phyloP scores from a whole-genome alignment of 306 rosid species.

The Myrica gale region DNA sequence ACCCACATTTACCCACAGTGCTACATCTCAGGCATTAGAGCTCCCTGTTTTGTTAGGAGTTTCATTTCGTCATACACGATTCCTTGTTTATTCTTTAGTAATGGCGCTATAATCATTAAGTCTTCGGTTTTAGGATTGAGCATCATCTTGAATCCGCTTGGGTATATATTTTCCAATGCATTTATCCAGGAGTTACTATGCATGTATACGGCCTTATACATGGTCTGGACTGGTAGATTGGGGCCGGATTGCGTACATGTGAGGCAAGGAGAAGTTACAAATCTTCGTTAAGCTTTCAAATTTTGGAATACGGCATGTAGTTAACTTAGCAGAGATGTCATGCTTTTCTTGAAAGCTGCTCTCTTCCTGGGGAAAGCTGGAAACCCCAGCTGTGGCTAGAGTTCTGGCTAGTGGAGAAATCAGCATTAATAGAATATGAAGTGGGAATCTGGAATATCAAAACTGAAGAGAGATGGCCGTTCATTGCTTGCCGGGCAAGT shows the following conservation, averaged over 20 bases:
- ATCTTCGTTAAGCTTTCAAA: constrained; percentile 23
- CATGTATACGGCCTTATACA: too few species aligned
- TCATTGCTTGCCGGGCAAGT: constrained; percentile 62
- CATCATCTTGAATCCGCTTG: too few species aligned
- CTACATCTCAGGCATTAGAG: too few species aligned
- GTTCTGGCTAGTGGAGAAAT: constrained; percentile 15
- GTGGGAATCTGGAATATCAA: constrained; percentile 58
- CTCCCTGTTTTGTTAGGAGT: too few species aligned
- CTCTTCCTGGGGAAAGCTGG: constrained; percentile 33
- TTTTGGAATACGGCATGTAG: constrained; percentile 39
- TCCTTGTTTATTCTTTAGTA: too few species aligned
- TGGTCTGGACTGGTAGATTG: neutral
- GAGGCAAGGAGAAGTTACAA: constrained; percentile 15
- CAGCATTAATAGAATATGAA: constrained; percentile 20
- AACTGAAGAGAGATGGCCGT: constrained; percentile 38
- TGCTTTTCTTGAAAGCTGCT: constrained; percentile 35
- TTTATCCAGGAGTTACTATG: too few species aligned
- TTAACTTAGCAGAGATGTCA: constrained; percentile 32
- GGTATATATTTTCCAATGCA: too few species aligned
- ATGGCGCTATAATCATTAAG: too few species aligned
- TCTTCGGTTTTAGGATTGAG: too few species aligned
- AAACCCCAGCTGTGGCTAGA: constrained; percentile 3
- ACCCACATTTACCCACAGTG: too few species aligned
- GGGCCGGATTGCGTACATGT: constrained; percentile 5
- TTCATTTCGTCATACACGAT: too few species aligned